A percentile compares a stretch with the other conserved stretches of the same genome.
Conservation (phyloP, 2,329 filamentous ascomycete species). For the Beauveria australis region DNA sequence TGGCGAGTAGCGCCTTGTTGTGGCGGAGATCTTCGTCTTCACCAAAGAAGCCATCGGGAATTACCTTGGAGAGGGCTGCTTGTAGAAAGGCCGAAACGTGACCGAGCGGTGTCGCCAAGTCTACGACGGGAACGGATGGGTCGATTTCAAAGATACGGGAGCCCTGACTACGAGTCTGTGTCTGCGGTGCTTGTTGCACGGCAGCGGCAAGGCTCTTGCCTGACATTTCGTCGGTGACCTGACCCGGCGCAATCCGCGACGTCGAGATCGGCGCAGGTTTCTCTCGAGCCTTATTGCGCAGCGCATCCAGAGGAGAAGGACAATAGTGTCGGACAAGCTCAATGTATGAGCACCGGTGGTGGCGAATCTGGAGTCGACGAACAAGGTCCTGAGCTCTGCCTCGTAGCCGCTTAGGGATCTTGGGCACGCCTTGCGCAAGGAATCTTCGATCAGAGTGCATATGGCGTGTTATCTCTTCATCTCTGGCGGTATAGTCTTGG, state of each 20-base stretch:
- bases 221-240: not conserved
- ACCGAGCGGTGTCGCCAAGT: slow-evolving; percentile 57
- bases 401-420: slow-evolving; percentile 60
- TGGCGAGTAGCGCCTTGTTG: slow-evolving; percentile 57
- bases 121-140: slow-evolving; percentile 40
- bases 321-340: slow-evolving; percentile 77
- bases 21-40: slow-evolving; percentile 37
- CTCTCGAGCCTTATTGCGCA: not conserved
- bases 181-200: not conserved
- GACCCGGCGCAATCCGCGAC: not conserved
- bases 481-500: slow-evolving; percentile 78
- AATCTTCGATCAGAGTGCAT: slow-evolving; percentile 13
- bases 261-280: not conserved
- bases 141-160: not conserved
- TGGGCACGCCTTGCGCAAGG: slow-evolving; percentile 16
- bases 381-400: slow-evolving; percentile 54
- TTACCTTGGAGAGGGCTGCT: slow-evolving; percentile 60
- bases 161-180: not conserved
- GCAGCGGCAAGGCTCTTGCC: not conserved
- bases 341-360: slow-evolving; percentile 70
- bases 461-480: slow-evolving; percentile 60
- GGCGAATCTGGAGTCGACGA: slow-evolving; percentile 58
- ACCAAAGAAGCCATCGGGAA: slow-evolving; percentile 73
- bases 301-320: slow-evolving; percentile 36
- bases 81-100: slow-evolving; percentile 83